Evolutionary conservation across 73 alveolate species (phyloP).

Genomic region (Uronychia setigera): DNA sequence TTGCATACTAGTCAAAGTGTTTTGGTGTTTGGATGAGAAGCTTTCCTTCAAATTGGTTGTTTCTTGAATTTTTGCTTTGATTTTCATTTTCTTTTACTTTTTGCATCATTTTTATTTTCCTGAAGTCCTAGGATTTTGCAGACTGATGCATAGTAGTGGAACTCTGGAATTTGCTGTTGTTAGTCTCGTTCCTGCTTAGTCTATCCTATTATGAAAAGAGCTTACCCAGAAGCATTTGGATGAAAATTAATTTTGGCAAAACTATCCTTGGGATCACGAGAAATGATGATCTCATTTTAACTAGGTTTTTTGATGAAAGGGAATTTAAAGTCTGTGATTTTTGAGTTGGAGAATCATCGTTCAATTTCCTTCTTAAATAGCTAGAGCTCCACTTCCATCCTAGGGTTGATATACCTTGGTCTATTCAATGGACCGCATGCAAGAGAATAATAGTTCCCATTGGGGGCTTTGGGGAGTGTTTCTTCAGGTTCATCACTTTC

Average conservation of each 20-base stretch:
- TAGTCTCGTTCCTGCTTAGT: not conserved
- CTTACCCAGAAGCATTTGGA: not conserved
- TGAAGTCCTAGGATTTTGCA: not conserved
- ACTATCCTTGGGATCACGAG: not conserved
- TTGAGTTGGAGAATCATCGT: slow-evolving; percentile 4
- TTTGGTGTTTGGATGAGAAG: not conserved
- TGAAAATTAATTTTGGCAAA: not conserved
- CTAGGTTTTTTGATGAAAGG: not conserved
- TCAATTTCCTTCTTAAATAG: slow-evolving; percentile 52
- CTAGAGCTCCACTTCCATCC: slow-evolving; percentile 38
- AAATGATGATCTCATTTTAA: not conserved
- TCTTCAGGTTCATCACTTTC: not conserved
- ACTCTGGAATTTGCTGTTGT: not conserved
- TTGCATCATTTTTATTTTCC: not conserved
- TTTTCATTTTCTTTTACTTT: not conserved
- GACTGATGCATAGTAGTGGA: not conserved
- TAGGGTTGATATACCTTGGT: slow-evolving; percentile 43
- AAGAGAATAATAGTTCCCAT: not conserved
- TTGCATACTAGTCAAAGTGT: not conserved
- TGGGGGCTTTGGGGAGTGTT: not conserved
- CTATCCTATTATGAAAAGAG: not conserved
- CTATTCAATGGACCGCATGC: slow-evolving; percentile 53
- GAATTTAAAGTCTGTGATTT: not conserved
- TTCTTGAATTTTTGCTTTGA: no score
- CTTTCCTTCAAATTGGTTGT: not conserved